phyloP scores from a whole-genome alignment of 2,329 filamentous ascomycete species.

The Westerdykella sp. region DNA sequence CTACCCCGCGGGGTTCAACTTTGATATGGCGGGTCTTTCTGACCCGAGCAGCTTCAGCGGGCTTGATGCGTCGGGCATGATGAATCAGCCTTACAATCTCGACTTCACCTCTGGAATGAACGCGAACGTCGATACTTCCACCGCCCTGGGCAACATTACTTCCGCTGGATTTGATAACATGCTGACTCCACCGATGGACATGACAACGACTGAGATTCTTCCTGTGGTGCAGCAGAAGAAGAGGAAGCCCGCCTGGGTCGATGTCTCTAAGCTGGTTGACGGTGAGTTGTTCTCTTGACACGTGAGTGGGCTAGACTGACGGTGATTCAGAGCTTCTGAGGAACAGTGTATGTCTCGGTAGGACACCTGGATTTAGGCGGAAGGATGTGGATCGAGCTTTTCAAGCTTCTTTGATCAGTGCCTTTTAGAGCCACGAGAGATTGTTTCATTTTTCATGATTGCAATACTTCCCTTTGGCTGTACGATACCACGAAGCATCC shows the following conservation, averaged over 20 bases:
- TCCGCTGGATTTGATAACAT: constrained; percentile 1
- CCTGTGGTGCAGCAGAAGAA: constrained; percentile 18
- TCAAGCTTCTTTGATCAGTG: constrained; percentile 26
- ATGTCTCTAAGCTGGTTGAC: constrained; percentile 40
- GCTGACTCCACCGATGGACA: neutral
- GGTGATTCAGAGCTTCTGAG: constrained; percentile 29
- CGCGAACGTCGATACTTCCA: constrained; percentile 2
- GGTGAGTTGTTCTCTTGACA: constrained; percentile 28
- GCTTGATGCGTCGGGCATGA: constrained; percentile 13
- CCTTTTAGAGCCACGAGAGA: constrained; percentile 7
- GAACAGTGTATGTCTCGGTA: constrained; percentile 39
- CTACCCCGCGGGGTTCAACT: constrained; percentile 14
- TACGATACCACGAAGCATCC: neutral
- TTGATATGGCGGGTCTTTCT: constrained; percentile 15
- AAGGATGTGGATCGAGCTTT: constrained; percentile 41
- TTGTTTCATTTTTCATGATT: neutral
- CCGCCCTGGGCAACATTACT: neutral
- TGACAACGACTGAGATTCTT: constrained; percentile 4
- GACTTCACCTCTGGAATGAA: constrained; percentile 28
- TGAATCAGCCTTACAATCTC: constrained; percentile 29
- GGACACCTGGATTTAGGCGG: constrained; percentile 40
- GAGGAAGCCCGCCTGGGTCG: constrained; percentile 38
- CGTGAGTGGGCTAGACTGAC: constrained; percentile 17
- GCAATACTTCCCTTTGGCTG: neutral
- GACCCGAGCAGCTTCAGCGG: constrained; percentile 10